Percentiles rank a stretch among this genome's conserved stretches.
Conservation (phyloP, 2,329 filamentous ascomycete species). For the Spiromastix sp. region DNA sequence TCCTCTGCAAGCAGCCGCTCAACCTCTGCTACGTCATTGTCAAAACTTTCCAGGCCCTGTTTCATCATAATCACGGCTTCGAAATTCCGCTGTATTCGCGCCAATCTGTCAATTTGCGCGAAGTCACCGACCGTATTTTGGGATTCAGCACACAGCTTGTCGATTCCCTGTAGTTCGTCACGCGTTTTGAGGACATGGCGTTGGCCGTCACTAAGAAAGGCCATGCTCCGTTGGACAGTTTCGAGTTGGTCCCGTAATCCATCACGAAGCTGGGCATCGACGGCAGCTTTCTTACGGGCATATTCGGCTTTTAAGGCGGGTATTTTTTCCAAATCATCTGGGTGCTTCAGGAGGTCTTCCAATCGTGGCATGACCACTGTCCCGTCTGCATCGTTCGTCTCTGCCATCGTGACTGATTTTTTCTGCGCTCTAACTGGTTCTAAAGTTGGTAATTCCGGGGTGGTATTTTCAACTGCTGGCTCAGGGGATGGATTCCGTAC, state of each 20-base stretch:
- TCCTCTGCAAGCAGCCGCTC: conserved; percentile 73
- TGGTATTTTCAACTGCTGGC: too few species aligned
- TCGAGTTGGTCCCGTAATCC: conserved; percentile 88
- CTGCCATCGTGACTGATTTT: conserved; percentile 22
- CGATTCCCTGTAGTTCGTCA: conserved; percentile 97
- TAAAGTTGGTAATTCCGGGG: too few species aligned
- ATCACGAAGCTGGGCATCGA: conserved; percentile 81
- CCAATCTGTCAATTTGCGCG: conserved; percentile 60
- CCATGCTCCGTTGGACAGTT: conserved; percentile 89
- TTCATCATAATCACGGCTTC: conserved; percentile 91
- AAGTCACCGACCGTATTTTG: conserved; percentile 98
- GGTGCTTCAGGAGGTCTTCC: conserved; percentile 84
- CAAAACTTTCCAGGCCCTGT: conserved; percentile 77
- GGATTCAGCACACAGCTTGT: conserved; percentile 91
- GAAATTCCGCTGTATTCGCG: conserved; percentile 71
- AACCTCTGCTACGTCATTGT: conserved; percentile 62
- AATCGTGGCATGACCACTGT: conserved; percentile 60
- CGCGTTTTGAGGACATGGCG: conserved; percentile 87
- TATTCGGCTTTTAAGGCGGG: conserved; percentile 82
- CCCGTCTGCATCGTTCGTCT: conserved; percentile 42
- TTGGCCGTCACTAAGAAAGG: conserved; percentile 76
- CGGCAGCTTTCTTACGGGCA: conserved; percentile 79
- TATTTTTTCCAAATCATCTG: conserved; percentile 97
- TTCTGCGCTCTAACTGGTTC: conserved; percentile 4
- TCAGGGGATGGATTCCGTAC: too few species aligned